phyloP scores from a whole-genome alignment of 2,329 filamentous ascomycete genomes.

The Ilyonectria robusta region DNA sequence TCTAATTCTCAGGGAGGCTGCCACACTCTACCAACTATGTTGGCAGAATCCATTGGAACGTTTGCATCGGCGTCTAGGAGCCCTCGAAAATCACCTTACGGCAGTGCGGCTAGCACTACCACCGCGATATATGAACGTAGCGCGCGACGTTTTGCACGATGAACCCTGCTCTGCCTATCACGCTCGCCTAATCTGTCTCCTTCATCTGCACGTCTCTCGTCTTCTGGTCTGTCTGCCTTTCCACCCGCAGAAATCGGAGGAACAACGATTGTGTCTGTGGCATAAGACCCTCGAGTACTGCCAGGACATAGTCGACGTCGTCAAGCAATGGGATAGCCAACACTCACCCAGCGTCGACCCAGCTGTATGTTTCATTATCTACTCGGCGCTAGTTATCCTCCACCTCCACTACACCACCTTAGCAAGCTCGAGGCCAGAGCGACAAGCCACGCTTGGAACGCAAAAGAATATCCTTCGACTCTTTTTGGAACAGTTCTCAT shows the following conservation, averaged over 20 bases:
- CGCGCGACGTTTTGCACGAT: slow-evolving; percentile 1
- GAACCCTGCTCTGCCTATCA: slow-evolving; percentile 1
- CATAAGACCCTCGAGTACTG: slow-evolving; percentile 1
- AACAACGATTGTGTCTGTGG: slow-evolving; percentile 3
- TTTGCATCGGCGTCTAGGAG: not conserved
- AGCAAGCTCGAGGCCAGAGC: slow-evolving; percentile 1
- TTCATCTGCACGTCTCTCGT: slow-evolving; percentile 2
- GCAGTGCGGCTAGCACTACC: not conserved
- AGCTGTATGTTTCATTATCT: slow-evolving; percentile 2
- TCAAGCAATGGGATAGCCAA: slow-evolving; percentile 1
- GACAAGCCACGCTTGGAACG: slow-evolving; percentile 2
- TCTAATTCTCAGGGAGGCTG: slow-evolving; percentile 3
- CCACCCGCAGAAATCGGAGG: slow-evolving; percentile 1
- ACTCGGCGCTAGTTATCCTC: slow-evolving; percentile 1
- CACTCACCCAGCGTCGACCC: slow-evolving; percentile 1
- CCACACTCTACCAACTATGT: slow-evolving; percentile 3
- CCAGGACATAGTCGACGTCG: slow-evolving; percentile 1
- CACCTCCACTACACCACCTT: slow-evolving; percentile 3
- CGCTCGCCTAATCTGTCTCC: slow-evolving; percentile 1
- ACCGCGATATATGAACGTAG: slow-evolving; percentile 1
- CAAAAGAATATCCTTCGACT: slow-evolving; percentile 2
- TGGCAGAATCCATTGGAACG: slow-evolving; percentile 3
- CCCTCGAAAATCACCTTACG: slow-evolving; percentile 1
- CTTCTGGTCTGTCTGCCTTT: slow-evolving; percentile 1
- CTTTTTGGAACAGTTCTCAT: slow-evolving; percentile 3